Percentiles rank a stretch among this genome's conserved stretches.
These are phyloP conservation scores for Melanopsichium pennsylvanicum DNA, from an alignment of 1,284 basidiomycete genomes.

Conservation along the genomic window DNA sequence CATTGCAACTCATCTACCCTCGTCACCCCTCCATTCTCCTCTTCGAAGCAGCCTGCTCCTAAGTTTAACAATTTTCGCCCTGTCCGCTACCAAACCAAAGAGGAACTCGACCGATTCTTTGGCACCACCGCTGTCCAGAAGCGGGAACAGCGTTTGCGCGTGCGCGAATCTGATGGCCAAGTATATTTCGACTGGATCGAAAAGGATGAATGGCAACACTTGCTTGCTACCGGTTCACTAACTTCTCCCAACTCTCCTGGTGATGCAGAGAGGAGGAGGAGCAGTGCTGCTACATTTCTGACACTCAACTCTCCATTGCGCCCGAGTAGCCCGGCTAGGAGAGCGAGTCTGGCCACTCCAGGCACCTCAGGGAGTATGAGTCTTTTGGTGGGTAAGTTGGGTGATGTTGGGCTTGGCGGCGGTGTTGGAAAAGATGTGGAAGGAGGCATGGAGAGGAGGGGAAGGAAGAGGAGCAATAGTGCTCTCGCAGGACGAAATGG, in stretches of 20 bases:
- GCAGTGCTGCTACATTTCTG: slow-evolving; percentile 13
- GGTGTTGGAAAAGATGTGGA: background rate
- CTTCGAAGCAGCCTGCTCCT: background rate
- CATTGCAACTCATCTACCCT: background rate
- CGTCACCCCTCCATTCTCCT: background rate
- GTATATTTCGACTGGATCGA: slow-evolving; percentile 44
- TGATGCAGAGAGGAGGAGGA: slow-evolving; percentile 3
- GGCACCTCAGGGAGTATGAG: background rate
- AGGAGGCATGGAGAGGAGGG: slow-evolving; percentile 5
- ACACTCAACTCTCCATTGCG: slow-evolving; percentile 13
- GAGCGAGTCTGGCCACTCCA: background rate
- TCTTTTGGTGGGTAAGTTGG: slow-evolving; percentile 2
- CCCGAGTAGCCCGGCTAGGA: slow-evolving; percentile 9
- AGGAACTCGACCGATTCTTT: slow-evolving; percentile 48
- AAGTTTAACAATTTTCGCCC: slow-evolving; percentile 42
- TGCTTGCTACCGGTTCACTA: slow-evolving; percentile 13
- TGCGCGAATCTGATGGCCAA: slow-evolving; percentile 37
- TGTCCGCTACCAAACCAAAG: slow-evolving; percentile 39
- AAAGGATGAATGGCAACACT: slow-evolving; percentile 30
- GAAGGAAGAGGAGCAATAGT: slow-evolving; percentile 22
- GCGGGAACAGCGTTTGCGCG: slow-evolving; percentile 36
- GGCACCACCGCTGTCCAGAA: slow-evolving; percentile 35
- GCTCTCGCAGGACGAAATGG: background rate
- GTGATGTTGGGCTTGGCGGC: background rate
- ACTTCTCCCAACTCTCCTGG: background rate